These are phyloP conservation scores for Acanthamoeba culbertsoni DNA, from an alignment of 208 protist genomes.

Conservation along the genomic window DNA sequence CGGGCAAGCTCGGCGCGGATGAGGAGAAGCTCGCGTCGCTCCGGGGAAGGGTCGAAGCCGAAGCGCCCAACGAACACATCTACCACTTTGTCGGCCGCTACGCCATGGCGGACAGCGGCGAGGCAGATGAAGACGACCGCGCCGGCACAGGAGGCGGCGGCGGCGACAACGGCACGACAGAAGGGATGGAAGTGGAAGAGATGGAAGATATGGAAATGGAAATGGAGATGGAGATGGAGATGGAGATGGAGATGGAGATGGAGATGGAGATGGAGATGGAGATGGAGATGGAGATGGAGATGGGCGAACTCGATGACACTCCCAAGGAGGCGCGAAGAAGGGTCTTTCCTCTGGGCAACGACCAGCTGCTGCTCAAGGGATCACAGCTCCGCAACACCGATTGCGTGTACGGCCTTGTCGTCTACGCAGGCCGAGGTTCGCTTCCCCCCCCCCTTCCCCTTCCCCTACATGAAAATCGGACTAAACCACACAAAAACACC, in stretches of 20 bases:
- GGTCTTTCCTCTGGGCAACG: background rate
- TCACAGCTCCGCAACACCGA: conserved; percentile 87
- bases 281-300: too few species aligned
- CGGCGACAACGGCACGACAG: too few species aligned
- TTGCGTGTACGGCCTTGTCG: conserved; percentile 86
- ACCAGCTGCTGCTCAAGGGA: conserved; percentile 31
- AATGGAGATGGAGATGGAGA: background rate
- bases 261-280: background rate
- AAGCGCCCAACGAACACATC: conserved; percentile 33
- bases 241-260: background rate
- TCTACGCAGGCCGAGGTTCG: conserved; percentile 90
- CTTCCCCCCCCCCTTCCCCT: too few species aligned
- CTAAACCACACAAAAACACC: too few species aligned
- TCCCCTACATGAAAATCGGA: too few species aligned
- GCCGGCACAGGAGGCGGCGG: too few species aligned
- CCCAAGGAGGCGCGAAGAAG: background rate
- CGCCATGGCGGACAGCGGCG: background rate
- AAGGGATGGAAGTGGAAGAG: background rate
- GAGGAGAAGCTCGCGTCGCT: background rate
- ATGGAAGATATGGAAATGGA: background rate
- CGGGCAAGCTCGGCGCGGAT: background rate
- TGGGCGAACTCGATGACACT: background rate
- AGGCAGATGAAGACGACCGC: background rate
- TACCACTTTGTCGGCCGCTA: conserved; percentile 41
- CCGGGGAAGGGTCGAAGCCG: background rate